Percentiles rank a stretch among this genome's conserved stretches.
These are phyloP conservation scores for Dipodascus albidus DNA, from an alignment of 805 yeast genomes.

Conservation along the genomic window DNA sequence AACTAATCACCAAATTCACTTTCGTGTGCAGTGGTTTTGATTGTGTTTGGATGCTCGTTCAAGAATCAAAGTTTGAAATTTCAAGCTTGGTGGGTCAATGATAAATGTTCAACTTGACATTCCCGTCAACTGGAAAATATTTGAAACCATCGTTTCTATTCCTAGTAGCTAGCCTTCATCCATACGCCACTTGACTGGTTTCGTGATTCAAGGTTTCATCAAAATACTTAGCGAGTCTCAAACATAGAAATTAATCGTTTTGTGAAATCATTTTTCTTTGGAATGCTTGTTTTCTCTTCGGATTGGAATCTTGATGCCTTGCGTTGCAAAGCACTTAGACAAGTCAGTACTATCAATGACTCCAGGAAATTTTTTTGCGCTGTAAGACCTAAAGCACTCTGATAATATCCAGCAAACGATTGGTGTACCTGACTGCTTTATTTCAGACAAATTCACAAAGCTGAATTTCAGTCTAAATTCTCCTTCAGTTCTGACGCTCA, in stretches of 20 bases:
- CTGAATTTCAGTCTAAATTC: slow-evolving; percentile 29
- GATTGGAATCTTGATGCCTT: slow-evolving; percentile 33
- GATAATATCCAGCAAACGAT: slow-evolving; percentile 23
- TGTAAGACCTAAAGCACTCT: slow-evolving; percentile 28
- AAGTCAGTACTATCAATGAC: slow-evolving; percentile 32
- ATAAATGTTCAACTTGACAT: too few species aligned
- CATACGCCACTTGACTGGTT: too few species aligned
- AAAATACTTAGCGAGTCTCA: too few species aligned
- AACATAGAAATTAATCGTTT: neutral
- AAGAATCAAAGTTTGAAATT: too few species aligned
- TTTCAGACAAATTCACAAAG: slow-evolving; percentile 24
- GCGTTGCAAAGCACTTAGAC: slow-evolving; percentile 31
- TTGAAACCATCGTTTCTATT: too few species aligned
- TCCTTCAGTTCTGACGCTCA: slow-evolving; percentile 34
- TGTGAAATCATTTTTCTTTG: neutral
- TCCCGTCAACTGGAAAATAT: too few species aligned
- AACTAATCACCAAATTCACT: too few species aligned
- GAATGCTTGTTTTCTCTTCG: slow-evolving; percentile 22
- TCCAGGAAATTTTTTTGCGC: slow-evolving; percentile 36
- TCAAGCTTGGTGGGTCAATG: too few species aligned
- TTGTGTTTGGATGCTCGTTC: too few species aligned
- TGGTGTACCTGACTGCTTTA: slow-evolving; percentile 10
- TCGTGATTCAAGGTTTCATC: too few species aligned
- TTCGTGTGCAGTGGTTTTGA: too few species aligned
- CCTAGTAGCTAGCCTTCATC: too few species aligned